Evolutionary conservation across 768 basidiomycete genomes (phyloP), one percentile per base, ranked within the genome.

Genomic region (Austroboletus festivus): DNA sequence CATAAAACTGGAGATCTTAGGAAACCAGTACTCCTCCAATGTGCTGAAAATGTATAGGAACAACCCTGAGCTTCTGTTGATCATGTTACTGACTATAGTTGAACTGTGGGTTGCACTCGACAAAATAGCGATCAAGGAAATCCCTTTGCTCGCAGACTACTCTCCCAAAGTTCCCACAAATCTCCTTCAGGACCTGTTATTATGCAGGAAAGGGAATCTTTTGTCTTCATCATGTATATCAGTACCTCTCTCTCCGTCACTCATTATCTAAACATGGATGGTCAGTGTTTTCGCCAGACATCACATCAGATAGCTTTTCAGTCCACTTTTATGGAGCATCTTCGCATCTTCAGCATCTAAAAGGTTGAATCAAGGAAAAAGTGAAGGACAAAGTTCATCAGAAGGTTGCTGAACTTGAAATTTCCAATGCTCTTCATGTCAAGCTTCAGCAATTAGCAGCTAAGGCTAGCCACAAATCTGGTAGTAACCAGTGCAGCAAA

Each of bases 1-100:
- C 35, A 11, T 19, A 8, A n/a, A 37, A 11, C 16, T 37, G 7
- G 35, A 37, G 35, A 37, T 37, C 16, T 37, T 37, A 18, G 18
- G 18, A 33, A 35, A 43, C 8, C 31, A 53, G 8, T 71, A 75
- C 31, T 51, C 55, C 6, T 48, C 53, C 1, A 40, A 62, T 1
- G 66, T 73, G 1, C 35, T n/a, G 35, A 19, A 12, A 18, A 33
- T 13, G 31, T 33, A 33, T 15, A 13, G 16, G n/a, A 6, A 18
- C 19, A 37, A 37, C 18, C 35, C 35, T 4, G 35, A 37, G 13
- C n/a, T 7, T 6, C n/a, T 19, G 5, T 37, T 18, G 35, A 11
- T 4, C 7, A 19, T 37, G 18, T 11, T 37, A 6, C 19, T 37
- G 35, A 37, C 35, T 4, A 11, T 6, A 19, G 7, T 37, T 11